Percentiles rank a stretch among this genome's conserved stretches.
These are phyloP conservation scores for Diutina ranongensis DNA, from an alignment of 1,139 yeast species.

Conservation along the genomic window DNA sequence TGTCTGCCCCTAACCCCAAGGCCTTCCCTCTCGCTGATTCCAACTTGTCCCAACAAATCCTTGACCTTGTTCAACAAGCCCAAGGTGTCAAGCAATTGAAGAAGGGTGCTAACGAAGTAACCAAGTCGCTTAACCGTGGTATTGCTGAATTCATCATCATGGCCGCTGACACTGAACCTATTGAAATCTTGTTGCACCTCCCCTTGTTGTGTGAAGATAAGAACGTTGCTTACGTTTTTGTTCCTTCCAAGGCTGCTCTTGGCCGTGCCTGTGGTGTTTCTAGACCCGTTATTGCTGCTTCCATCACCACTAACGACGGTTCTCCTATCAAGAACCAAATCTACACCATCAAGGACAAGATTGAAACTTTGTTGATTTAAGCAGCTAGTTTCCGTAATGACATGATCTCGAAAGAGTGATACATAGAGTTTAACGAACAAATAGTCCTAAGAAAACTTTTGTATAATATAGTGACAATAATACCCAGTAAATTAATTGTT, in stretches of 20 bases:
- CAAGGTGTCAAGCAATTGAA: conserved; percentile 96
- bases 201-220: conserved; percentile 98
- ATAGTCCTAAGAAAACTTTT: not conserved
- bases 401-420: conserved; percentile 6
- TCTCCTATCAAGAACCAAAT: conserved; percentile 96
- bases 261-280: conserved; percentile 99
- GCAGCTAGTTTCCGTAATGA: not conserved
- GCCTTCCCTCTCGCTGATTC: conserved; percentile 99
- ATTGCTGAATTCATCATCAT: conserved; percentile 97
- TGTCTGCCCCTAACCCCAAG: conserved; percentile 59
- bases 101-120: conserved; percentile 99
- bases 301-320: conserved; percentile 97
- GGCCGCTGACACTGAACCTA: conserved; percentile 99
- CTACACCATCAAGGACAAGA: conserved; percentile 96
- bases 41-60: conserved; percentile 88
- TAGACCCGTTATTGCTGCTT: conserved; percentile 98
- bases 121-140: conserved; percentile 99
- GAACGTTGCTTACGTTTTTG: conserved; percentile 98
- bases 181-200: conserved; percentile 93
- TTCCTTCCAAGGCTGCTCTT: conserved; percentile 95
- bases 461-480: too few relatives aligned
- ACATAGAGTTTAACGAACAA: conserved; percentile 5
- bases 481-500: too few relatives aligned
- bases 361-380: conserved; percentile 91
- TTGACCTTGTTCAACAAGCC: conserved; percentile 96